Evolutionary conservation across 208 protist genomes (phyloP).

Genomic region (Trichomonas vaginalis): DNA sequence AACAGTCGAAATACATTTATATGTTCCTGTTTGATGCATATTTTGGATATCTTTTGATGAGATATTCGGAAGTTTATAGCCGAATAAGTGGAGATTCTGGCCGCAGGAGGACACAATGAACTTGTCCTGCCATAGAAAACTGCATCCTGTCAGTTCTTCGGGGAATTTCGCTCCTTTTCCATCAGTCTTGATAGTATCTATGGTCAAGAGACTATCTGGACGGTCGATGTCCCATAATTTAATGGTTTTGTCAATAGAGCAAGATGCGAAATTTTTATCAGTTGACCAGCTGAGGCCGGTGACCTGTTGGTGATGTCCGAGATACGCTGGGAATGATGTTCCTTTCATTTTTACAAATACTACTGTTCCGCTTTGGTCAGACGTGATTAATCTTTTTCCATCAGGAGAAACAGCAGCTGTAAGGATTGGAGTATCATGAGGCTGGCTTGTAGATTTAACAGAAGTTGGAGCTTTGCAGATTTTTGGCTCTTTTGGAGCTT

Average conservation of each 20-base stretch:
- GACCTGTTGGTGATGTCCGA: background rate
- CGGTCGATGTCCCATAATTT: slow-evolving; percentile 5
- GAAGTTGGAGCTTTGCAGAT: background rate
- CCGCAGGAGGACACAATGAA: background rate
- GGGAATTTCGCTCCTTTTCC: background rate
- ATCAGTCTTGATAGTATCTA: background rate
- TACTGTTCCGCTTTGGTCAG: background rate
- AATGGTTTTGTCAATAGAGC: background rate
- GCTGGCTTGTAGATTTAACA: background rate
- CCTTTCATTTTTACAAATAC: background rate
- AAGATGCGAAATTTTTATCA: background rate
- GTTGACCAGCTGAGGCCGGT: background rate
- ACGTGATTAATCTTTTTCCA: background rate
- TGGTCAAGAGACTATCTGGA: background rate
- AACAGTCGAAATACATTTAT: background rate
- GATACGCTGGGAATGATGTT: background rate
- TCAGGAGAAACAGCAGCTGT: background rate
- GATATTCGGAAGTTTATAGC: background rate
- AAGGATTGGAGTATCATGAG: background rate
- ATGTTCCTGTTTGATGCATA: background rate
- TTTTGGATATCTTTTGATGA: background rate
- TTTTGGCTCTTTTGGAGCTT: background rate
- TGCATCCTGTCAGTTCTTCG: background rate
- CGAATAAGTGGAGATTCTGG: background rate
- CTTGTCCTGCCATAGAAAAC: background rate